Conservation (phyloP, 2,329 filamentous ascomycete genomes). For the Colletotrichum lupini region DNA sequence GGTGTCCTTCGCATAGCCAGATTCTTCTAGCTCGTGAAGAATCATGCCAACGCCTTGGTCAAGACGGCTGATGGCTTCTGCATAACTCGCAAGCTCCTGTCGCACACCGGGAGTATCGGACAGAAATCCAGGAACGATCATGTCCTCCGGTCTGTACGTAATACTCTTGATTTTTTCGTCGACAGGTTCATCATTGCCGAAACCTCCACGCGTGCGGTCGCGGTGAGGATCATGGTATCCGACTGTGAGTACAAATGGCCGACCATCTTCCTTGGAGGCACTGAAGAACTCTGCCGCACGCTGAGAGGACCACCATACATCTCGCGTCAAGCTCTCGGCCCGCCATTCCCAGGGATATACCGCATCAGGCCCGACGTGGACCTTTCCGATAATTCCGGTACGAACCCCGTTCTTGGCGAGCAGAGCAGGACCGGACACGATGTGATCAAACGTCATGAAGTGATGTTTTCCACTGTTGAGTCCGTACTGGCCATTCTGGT, state of each 20-base stretch:
- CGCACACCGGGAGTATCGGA: slow-evolving; percentile 51
- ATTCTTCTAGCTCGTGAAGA: not conserved
- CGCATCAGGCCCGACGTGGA: not conserved
- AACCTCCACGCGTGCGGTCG: not conserved
- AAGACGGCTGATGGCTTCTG: not conserved
- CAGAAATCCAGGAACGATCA: slow-evolving; percentile 42
- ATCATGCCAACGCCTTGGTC: slow-evolving; percentile 15
- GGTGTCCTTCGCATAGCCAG: slow-evolving; percentile 48
- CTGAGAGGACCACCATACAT: not conserved
- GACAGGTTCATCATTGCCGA: not conserved
- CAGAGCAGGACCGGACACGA: not conserved
- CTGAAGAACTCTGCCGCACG: not conserved
- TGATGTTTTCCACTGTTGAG: not conserved
- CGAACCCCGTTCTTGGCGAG: not conserved
- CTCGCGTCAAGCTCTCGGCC: not conserved
- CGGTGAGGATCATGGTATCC: not conserved
- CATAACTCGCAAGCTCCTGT: slow-evolving; percentile 55
- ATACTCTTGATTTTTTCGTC: not conserved
- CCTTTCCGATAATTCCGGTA: not conserved
- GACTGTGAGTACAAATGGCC: not conserved
- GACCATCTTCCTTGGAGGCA: not conserved
- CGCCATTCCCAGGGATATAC: not conserved
- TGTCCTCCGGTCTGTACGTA: not conserved
- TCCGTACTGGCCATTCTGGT: slow-evolving; percentile 60
- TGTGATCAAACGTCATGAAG: not conserved